Evolutionary conservation across 2,329 filamentous ascomycete species (phyloP).

Genomic region (Aspergillus novoparasiticus): DNA sequence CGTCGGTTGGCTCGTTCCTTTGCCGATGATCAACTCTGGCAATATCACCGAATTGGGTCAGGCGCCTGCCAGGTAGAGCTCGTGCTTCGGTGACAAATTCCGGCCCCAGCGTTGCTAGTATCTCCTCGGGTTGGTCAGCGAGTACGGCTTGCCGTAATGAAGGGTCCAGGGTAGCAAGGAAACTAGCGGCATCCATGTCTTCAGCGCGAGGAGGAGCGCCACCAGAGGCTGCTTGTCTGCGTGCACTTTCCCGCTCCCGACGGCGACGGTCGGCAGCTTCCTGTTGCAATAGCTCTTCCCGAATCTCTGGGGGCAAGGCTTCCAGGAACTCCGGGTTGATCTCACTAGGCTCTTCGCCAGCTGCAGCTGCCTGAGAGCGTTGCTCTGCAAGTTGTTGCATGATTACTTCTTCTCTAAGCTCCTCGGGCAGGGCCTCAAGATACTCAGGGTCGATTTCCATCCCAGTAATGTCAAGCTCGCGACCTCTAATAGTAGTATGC

Average conservation of each 20-base stretch:
- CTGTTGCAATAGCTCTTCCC: constrained; percentile 85
- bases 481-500: constrained; percentile 80
- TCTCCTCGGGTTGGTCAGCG: constrained; percentile 86
- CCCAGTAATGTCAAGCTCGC: constrained; percentile 88
- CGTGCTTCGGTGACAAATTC: constrained; percentile 86
- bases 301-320: constrained; percentile 85
- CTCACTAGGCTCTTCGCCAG: constrained; percentile 63
- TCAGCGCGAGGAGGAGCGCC: constrained; percentile 59
- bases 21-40: constrained; percentile 40
- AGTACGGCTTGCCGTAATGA: constrained; percentile 82
- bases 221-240: constrained; percentile 62
- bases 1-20: constrained; percentile 41
- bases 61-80: constrained; percentile 61
- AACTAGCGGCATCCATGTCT: constrained; percentile 92
- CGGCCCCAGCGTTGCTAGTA: constrained; percentile 79
- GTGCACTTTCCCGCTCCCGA: constrained; percentile 79
- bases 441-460: constrained; percentile 94
- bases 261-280: constrained; percentile 87
- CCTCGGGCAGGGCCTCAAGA: constrained; percentile 94
- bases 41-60: constrained; percentile 57
- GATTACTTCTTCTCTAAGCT: constrained; percentile 93
- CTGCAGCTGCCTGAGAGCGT: constrained; percentile 72
- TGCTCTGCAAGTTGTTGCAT: constrained; percentile 84
- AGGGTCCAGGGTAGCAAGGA: constrained; percentile 86
- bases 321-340: constrained; percentile 94